phyloP scores from a whole-genome alignment of 1,284 basidiomycete genomes.

The Trametes polyzona region DNA sequence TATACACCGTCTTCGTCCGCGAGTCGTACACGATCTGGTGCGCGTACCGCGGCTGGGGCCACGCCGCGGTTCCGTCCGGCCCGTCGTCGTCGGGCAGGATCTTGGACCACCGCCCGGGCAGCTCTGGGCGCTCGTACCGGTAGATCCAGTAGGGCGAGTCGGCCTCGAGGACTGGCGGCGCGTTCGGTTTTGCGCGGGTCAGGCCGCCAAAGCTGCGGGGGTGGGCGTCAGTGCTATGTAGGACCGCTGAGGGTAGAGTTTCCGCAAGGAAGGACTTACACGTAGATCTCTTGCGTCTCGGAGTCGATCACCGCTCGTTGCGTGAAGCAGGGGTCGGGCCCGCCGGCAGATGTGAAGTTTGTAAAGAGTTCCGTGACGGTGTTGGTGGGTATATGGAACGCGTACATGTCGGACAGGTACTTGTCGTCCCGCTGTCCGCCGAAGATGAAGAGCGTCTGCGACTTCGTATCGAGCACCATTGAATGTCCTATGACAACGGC shows the following conservation, averaged over 20 bases:
- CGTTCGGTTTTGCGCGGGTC: constrained; percentile 44
- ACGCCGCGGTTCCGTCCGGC: background rate
- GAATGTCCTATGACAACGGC: constrained; percentile 58
- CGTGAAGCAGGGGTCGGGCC: constrained; percentile 70
- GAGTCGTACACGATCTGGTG: constrained; percentile 78
- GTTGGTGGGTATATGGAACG: constrained; percentile 64
- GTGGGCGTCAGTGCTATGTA: background rate
- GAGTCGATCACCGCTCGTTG: constrained; percentile 73
- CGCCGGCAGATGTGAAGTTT: constrained; percentile 60
- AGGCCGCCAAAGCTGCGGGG: constrained; percentile 60
- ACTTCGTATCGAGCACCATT: constrained; percentile 70
- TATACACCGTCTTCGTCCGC: constrained; percentile 54
- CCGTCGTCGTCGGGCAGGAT: constrained; percentile 44
- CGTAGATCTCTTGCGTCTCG: constrained; percentile 65
- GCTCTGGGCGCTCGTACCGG: constrained; percentile 50
- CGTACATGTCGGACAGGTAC: constrained; percentile 75
- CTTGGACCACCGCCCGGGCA: constrained; percentile 66
- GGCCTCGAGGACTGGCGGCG: constrained; percentile 49
- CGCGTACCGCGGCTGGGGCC: constrained; percentile 58
- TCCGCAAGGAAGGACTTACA: constrained; percentile 52
- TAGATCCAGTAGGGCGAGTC: constrained; percentile 67
- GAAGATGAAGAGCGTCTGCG: constrained; percentile 67
- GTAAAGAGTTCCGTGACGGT: constrained; percentile 63
- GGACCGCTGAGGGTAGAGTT: background rate
- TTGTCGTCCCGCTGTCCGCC: constrained; percentile 69